phyloP scores from a whole-genome alignment of 768 basidiomycete genomes.

The Hygrocybe punicea region DNA sequence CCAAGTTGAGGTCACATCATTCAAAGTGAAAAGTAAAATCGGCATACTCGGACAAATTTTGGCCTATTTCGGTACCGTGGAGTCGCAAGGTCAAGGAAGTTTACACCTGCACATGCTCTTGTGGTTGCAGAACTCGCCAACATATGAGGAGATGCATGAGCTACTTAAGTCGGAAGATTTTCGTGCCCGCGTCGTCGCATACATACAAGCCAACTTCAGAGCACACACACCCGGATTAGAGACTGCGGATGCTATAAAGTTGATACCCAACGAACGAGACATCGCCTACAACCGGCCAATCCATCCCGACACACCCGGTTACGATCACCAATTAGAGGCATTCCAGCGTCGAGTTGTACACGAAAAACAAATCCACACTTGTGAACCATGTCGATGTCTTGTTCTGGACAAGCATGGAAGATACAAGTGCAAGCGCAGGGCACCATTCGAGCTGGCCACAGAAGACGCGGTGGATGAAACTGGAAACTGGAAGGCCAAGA shows the following conservation, averaged over 20 bases:
- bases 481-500: conserved; percentile 27
- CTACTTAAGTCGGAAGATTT: conserved; percentile 27
- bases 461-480: conserved; percentile 20
- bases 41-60: conserved; percentile 32
- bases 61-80: conserved; percentile 38
- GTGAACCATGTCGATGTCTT: conserved; percentile 24
- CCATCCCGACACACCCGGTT: conserved; percentile 23
- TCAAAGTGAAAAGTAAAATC: conserved; percentile 15
- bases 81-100: conserved; percentile 38
- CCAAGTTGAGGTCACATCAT: conserved; percentile 20
- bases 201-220: conserved; percentile 33
- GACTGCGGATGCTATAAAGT: conserved; percentile 18
- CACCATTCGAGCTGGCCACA: conserved; percentile 21
- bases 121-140: conserved; percentile 32
- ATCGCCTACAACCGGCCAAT: conserved; percentile 34
- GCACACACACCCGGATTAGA: conserved; percentile 35
- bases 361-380: conserved; percentile 33
- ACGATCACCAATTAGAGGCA: conserved; percentile 5
- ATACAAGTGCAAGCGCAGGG: conserved; percentile 31
- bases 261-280: conserved; percentile 23
- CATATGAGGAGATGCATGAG: conserved; percentile 22
- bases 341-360: conserved; percentile 27
- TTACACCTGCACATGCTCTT: conserved; percentile 38
- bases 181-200: conserved; percentile 21
- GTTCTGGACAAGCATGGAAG: conserved; percentile 16